Conservation (phyloP, 352 stramenopile genomes). For the Phytophthora brassicae region DNA sequence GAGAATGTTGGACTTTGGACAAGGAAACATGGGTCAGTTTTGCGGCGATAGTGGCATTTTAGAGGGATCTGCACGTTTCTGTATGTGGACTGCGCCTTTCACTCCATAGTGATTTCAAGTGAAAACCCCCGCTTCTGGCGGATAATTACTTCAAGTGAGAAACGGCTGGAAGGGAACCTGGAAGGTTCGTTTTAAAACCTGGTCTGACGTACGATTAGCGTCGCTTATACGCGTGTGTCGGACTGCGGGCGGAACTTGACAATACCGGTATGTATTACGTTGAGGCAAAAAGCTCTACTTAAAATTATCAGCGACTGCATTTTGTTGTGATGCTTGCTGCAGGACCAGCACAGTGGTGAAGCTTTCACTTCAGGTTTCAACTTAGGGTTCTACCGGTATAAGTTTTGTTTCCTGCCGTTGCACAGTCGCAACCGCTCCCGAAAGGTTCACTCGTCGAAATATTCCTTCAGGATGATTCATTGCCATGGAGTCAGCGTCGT, state of each 20-base stretch:
- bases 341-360: too few species aligned
- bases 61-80: conserved; percentile 8
- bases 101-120: conserved; percentile 11
- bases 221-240: too few species aligned
- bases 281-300: too few species aligned
- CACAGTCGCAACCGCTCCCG: too few species aligned
- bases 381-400: too few species aligned
- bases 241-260: background rate
- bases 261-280: too few species aligned
- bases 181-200: background rate
- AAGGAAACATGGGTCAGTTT: conserved; percentile 12
- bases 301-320: too few species aligned
- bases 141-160: background rate
- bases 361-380: too few species aligned
- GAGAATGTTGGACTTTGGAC: conserved; percentile 11
- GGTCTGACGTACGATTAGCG: background rate
- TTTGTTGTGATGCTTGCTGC: too few species aligned
- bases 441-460: too few species aligned
- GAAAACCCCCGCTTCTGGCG: conserved; percentile 3
- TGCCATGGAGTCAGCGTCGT: conserved; percentile 20
- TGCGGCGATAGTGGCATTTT: conserved; percentile 16
- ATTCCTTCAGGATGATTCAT: too few species aligned
- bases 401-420: too few species aligned
- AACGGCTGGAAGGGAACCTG: conserved; percentile 1
- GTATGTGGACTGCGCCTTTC: conserved; percentile 18